Percentiles rank a stretch among this genome's conserved stretches.
Evolutionary conservation across 1,284 basidiomycete species (phyloP).

Genomic region (Fomes fomentarius): DNA sequence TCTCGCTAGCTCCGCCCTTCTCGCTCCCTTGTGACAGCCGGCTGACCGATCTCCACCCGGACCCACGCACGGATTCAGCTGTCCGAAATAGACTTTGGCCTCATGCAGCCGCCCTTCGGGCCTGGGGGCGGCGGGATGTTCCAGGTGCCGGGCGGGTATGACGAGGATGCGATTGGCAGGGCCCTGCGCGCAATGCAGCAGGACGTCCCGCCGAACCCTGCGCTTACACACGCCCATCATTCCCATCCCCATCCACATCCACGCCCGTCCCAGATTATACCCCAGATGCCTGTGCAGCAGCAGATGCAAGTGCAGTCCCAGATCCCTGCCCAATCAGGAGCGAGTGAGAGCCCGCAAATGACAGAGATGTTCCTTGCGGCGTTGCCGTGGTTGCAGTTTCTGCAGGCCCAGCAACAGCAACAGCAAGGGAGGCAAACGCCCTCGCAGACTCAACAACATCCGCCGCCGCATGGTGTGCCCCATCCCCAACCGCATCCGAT

Average conservation of each 20-base stretch:
- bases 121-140: conserved; percentile 12
- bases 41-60: too few species aligned
- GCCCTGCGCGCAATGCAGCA: conserved; percentile 32
- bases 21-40: too few species aligned
- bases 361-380: conserved; percentile 34
- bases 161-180: conserved; percentile 31
- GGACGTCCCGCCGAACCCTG: conserved; percentile 7
- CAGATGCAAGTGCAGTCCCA: background rate
- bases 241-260: too few species aligned
- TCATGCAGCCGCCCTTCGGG: conserved; percentile 21
- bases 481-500: too few species aligned
- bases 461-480: too few species aligned
- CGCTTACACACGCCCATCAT: background rate
- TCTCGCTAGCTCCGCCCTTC: background rate
- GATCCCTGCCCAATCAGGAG: background rate
- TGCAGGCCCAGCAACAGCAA: conserved; percentile 32
- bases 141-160: conserved; percentile 26
- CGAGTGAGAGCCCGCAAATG: conserved; percentile 25
- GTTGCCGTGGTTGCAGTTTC: conserved; percentile 33
- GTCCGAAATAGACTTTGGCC: conserved; percentile 26
- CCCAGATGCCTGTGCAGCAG: conserved; percentile 4
- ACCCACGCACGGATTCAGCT: too few species aligned
- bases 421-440: background rate
- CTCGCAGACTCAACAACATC: conserved; percentile 7
- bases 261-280: too few species aligned